Evolutionary conservation across 2,329 filamentous ascomycete species (phyloP).

Genomic region (Microcyclosporella mali): DNA sequence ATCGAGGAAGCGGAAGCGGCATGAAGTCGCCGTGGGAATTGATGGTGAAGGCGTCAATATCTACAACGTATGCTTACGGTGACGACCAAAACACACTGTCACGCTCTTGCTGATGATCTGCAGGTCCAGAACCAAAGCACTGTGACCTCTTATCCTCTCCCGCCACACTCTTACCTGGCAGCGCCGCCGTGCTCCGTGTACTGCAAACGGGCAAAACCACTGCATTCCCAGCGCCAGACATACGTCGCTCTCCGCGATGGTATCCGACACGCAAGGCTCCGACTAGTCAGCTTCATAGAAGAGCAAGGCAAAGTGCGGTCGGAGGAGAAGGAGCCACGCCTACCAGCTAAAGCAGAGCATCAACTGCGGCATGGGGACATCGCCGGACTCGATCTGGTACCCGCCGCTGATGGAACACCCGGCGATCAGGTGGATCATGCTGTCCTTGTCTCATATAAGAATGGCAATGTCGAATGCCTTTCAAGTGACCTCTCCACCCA

Average conservation of each 20-base stretch:
- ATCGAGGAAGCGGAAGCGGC: constrained; percentile 55
- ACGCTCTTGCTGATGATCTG: constrained; percentile 10
- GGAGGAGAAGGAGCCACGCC: constrained; percentile 25
- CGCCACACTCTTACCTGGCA: constrained; percentile 53
- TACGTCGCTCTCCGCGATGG: constrained; percentile 48
- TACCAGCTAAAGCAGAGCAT: constrained; percentile 24
- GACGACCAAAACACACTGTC: background rate
- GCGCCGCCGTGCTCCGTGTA: constrained; percentile 55
- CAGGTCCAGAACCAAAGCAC: constrained; percentile 57
- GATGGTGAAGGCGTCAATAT: constrained; percentile 58
- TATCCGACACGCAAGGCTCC: constrained; percentile 41
- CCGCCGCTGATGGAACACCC: constrained; percentile 2
- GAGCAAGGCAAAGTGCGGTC: constrained; percentile 29
- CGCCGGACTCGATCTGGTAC: constrained; percentile 17
- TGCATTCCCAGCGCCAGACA: constrained; percentile 47
- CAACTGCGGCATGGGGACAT: constrained; percentile 30
- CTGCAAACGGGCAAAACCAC: constrained; percentile 41
- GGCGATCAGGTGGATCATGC: background rate
- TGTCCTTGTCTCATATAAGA: constrained; percentile 26
- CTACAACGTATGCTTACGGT: constrained; percentile 48
- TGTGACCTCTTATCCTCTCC: constrained; percentile 55
- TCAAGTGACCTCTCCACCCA: constrained; percentile 23
- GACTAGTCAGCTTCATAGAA: constrained; percentile 52
- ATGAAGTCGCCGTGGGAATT: constrained; percentile 54
- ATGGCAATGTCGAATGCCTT: constrained; percentile 28